Conservation (phyloP, 1,139 yeast species). For the Eremothecium coryli region DNA sequence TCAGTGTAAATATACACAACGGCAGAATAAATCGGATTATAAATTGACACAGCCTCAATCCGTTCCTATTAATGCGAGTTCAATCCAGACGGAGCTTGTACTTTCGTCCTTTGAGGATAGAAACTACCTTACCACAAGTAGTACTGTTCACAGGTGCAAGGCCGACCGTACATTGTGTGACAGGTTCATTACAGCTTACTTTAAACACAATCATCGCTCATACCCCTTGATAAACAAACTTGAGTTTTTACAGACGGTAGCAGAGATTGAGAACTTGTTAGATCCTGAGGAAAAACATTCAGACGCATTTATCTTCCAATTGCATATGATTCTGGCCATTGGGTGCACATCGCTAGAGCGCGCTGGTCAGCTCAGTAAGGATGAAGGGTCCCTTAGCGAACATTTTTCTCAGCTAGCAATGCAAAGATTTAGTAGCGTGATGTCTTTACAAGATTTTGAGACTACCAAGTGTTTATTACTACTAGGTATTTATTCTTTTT, state of each 20-base stretch:
- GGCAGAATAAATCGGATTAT: slow-evolving; percentile 13
- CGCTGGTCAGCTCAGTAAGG: slow-evolving; percentile 32
- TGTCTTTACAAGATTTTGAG: slow-evolving; percentile 32
- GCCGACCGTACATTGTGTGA: slow-evolving; percentile 24
- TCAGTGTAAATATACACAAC: too few species aligned
- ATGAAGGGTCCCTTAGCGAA: slow-evolving; percentile 29
- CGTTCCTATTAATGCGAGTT: slow-evolving; percentile 23
- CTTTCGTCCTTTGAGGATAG: slow-evolving; percentile 24
- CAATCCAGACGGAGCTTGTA: slow-evolving; percentile 24
- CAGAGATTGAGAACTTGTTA: slow-evolving; percentile 29
- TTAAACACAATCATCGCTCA: slow-evolving; percentile 37
- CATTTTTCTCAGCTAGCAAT: slow-evolving; percentile 33
- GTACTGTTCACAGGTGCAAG: slow-evolving; percentile 16
- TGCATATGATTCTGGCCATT: slow-evolving; percentile 42
- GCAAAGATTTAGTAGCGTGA: slow-evolving; percentile 31
- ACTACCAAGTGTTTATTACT: slow-evolving; percentile 36
- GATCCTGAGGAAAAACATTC: slow-evolving; percentile 18
- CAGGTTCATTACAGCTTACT: slow-evolving; percentile 35
- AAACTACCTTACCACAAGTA: slow-evolving; percentile 18
- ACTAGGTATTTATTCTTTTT: slow-evolving; percentile 39
- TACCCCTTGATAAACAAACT: slow-evolving; percentile 38
- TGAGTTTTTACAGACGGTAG: slow-evolving; percentile 31
- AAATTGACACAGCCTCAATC: slow-evolving; percentile 18
- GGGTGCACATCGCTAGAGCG: slow-evolving; percentile 41
- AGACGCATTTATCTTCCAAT: slow-evolving; percentile 32